These are phyloP conservation scores for Penicillium chermesinum DNA, from an alignment of 495 filamentous ascomycete species.

Conservation along the genomic window DNA sequence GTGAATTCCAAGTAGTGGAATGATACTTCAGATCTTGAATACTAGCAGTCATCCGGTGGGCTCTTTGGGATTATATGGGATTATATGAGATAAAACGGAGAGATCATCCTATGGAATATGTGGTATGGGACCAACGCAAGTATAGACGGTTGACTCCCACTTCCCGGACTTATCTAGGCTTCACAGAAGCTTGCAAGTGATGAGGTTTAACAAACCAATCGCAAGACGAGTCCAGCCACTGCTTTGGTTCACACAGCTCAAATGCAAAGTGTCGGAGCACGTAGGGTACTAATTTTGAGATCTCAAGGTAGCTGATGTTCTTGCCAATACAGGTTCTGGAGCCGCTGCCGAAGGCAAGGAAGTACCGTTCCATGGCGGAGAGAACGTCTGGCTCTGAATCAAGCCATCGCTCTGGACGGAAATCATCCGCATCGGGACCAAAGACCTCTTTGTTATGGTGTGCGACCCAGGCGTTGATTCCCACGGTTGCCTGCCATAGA, in stretches of 20 bases:
- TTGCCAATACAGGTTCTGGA: conserved; percentile 61
- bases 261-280: conserved; percentile 65
- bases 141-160: no score
- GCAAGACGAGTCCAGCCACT: conserved; percentile 9
- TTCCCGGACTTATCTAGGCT: no score
- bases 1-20: no score
- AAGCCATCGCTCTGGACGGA: conserved; percentile 28
- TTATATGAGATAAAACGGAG: no score
- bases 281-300: conserved; percentile 73
- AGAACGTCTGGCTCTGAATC: conserved; percentile 14
- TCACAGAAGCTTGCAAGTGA: background rate
- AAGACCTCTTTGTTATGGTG: conserved; percentile 36
- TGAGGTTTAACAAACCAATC: background rate
- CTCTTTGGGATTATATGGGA: no score
- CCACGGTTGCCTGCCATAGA: conserved; percentile 45
- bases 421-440: conserved; percentile 19
- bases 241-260: conserved; percentile 13
- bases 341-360: conserved; percentile 57
- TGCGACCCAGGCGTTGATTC: conserved; percentile 55
- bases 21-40: no score
- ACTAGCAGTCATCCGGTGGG: no score
- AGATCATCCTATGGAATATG: no score
- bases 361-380: conserved; percentile 20
- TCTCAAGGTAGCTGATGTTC: conserved; percentile 74
- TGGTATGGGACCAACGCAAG: no score